These are phyloP conservation scores for Serendipita sp. DNA, from an alignment of 768 basidiomycete genomes.

Conservation along the genomic window DNA sequence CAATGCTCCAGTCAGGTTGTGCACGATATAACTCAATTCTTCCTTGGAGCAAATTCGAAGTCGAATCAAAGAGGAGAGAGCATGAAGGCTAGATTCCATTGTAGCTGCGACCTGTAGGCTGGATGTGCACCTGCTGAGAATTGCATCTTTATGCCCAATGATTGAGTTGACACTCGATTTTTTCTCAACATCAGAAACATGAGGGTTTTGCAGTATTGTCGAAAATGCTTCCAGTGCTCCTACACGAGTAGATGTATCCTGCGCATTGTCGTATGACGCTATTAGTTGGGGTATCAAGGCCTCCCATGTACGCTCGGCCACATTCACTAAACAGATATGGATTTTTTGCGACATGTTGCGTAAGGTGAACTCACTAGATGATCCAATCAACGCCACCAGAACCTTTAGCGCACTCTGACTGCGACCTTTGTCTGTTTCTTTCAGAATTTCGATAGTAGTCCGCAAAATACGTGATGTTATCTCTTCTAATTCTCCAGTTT, in stretches of 20 bases:
- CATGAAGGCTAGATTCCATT: conserved; percentile 43
- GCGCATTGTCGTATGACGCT: conserved; percentile 53
- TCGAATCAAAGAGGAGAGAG: conserved; percentile 48
- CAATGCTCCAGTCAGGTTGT: conserved; percentile 54
- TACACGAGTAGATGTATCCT: conserved; percentile 47
- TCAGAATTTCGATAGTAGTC: conserved; percentile 63
- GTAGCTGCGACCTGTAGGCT: conserved; percentile 38
- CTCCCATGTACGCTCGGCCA: neutral
- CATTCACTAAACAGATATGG: neutral
- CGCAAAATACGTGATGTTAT: conserved; percentile 59
- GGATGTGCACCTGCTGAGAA: conserved; percentile 45
- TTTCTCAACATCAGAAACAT: no score
- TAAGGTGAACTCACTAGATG: conserved; percentile 36
- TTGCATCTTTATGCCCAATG: conserved; percentile 52
- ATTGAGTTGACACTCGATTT: conserved; percentile 16
- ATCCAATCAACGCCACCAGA: conserved; percentile 57
- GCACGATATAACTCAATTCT: conserved; percentile 67
- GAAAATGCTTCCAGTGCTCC: conserved; percentile 46
- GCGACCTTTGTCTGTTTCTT: conserved; percentile 87
- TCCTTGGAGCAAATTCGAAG: conserved; percentile 46
- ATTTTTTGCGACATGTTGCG: neutral
- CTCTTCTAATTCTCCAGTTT: conserved; percentile 24
- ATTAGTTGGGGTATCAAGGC: conserved; percentile 51
- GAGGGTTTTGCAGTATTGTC: conserved; percentile 17
- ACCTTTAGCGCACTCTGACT: conserved; percentile 78